phyloP scores from a whole-genome alignment of 1,284 basidiomycete species.

The Puccinia hordei region DNA sequence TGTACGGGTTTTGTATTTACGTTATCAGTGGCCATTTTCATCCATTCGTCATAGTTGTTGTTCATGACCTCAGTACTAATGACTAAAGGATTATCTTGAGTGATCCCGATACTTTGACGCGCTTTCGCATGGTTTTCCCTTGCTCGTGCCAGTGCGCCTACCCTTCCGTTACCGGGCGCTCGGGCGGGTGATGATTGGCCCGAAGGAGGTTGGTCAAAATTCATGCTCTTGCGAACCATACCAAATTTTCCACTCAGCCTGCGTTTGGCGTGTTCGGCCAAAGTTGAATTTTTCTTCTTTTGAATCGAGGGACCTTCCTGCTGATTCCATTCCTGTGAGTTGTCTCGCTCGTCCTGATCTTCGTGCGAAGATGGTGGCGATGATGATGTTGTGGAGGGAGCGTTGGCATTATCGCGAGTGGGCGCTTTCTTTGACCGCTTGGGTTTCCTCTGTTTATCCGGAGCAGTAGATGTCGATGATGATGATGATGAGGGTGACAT shows the following conservation, averaged over 20 bases:
- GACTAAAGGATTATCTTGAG: slow-evolving; percentile 28
- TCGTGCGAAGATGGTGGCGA: slow-evolving; percentile 22
- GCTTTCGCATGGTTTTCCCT: slow-evolving; percentile 43
- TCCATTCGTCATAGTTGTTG: slow-evolving; percentile 96
- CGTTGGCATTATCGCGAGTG: background rate
- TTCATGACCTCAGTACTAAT: slow-evolving; percentile 70
- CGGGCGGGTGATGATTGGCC: slow-evolving; percentile 25
- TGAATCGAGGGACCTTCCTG: slow-evolving; percentile 10
- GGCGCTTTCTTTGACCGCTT: slow-evolving; percentile 22
- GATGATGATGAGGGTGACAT: slow-evolving; percentile 33
- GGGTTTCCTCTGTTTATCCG: background rate
- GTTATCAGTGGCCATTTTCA: slow-evolving; percentile 99
- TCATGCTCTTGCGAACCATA: slow-evolving; percentile 32
- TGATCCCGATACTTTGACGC: slow-evolving; percentile 30
- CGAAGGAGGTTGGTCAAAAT: slow-evolving; percentile 24
- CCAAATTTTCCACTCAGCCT: slow-evolving; percentile 45
- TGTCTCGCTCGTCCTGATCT: background rate
- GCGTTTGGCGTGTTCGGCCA: slow-evolving; percentile 44
- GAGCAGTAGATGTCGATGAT: slow-evolving; percentile 11
- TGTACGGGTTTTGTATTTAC: slow-evolving; percentile 63
- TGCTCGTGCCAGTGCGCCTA: slow-evolving; percentile 44
- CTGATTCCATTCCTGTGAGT: slow-evolving; percentile 2
- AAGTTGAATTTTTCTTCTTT: slow-evolving; percentile 28
- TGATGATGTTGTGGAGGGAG: slow-evolving; percentile 12
- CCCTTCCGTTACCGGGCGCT: slow-evolving; percentile 22